These are phyloP conservation scores for Lunasporangiospora selenospora DNA, from an alignment of 192 early-diverging fungal species.

Conservation along the genomic window DNA sequence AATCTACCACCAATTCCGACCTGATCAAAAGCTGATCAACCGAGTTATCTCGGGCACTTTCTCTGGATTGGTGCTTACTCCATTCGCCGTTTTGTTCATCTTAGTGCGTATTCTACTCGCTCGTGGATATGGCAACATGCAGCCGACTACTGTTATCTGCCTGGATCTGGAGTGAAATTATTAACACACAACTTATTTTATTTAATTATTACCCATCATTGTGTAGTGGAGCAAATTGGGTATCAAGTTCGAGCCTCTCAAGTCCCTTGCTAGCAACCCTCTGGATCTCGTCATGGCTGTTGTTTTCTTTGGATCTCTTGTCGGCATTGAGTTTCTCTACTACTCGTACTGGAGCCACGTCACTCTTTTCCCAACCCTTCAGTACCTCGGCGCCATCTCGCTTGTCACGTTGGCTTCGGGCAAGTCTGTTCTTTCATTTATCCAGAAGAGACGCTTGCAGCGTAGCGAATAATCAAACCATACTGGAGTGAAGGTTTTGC, in stretches of 20 bases:
- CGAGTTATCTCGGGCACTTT: constrained; percentile 48
- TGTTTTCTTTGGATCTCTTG: constrained; percentile 54
- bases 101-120: too few species aligned
- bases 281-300: constrained; percentile 35
- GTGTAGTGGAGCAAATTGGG: constrained; percentile 53
- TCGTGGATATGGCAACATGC: too few species aligned
- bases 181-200: too few species aligned
- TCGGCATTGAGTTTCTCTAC: constrained; percentile 53
- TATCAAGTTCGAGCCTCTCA: constrained; percentile 49
- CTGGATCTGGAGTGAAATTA: too few species aligned
- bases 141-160: too few species aligned
- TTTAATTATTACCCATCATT: neutral
- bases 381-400: constrained; percentile 46
- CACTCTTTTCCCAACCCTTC: constrained; percentile 57
- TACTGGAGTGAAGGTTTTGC: too few species aligned
- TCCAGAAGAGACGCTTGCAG: constrained; percentile 44
- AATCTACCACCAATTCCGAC: constrained; percentile 59
- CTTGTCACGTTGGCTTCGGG: constrained; percentile 51
- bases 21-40: constrained; percentile 55
- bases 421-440: constrained; percentile 50
- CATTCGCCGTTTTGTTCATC: constrained; percentile 48
- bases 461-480: constrained; percentile 14
- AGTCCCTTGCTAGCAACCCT: constrained; percentile 18
- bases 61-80: constrained; percentile 48
- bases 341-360: constrained; percentile 59